Conservation (phyloP, 306 rosid genomes). For the Morella rubra region DNA sequence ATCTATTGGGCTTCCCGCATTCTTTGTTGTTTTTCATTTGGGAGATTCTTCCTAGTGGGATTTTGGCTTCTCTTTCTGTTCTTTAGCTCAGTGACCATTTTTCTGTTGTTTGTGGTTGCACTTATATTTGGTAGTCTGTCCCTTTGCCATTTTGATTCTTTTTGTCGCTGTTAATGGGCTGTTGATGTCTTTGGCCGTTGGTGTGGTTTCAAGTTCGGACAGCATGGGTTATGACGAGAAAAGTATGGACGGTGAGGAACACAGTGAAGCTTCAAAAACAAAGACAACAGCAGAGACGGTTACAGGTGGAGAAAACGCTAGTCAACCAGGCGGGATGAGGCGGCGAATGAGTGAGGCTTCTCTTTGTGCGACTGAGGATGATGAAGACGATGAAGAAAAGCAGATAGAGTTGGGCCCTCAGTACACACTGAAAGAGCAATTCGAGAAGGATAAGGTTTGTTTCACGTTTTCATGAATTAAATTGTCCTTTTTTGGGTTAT, state of each 20-base stretch:
- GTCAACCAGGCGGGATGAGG: conserved; percentile 29
- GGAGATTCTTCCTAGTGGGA: conserved; percentile 53
- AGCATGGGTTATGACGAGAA: conserved; percentile 80
- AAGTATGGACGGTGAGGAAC: conserved; percentile 32
- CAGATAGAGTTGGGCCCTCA: conserved; percentile 89
- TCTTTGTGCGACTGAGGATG: conserved; percentile 70
- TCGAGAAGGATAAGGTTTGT: conserved; percentile 84
- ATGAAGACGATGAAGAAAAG: conserved; percentile 78
- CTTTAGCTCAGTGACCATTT: conserved; percentile 2
- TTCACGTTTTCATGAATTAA: background rate
- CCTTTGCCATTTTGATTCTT: conserved; percentile 24
- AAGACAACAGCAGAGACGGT: conserved; percentile 28
- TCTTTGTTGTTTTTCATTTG: conserved; percentile 32
- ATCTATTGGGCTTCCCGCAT: conserved; percentile 32
- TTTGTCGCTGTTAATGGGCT: conserved; percentile 35
- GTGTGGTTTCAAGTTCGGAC: conserved; percentile 42
- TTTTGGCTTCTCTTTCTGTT: conserved; percentile 28
- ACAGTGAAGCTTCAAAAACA: conserved; percentile 23
- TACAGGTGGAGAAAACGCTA: conserved; percentile 38
- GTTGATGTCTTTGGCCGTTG: conserved; percentile 56
- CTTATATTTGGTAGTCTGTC: conserved; percentile 13
- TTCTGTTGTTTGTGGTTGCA: conserved; percentile 8
- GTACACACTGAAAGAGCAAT: conserved; percentile 75
- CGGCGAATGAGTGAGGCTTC: conserved; percentile 62
- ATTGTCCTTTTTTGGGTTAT: background rate